Percentiles rank a stretch among this genome's conserved stretches.
phyloP scores from a whole-genome alignment of 2,329 filamentous ascomycete species.

The Scortechinia acanthostroma region DNA sequence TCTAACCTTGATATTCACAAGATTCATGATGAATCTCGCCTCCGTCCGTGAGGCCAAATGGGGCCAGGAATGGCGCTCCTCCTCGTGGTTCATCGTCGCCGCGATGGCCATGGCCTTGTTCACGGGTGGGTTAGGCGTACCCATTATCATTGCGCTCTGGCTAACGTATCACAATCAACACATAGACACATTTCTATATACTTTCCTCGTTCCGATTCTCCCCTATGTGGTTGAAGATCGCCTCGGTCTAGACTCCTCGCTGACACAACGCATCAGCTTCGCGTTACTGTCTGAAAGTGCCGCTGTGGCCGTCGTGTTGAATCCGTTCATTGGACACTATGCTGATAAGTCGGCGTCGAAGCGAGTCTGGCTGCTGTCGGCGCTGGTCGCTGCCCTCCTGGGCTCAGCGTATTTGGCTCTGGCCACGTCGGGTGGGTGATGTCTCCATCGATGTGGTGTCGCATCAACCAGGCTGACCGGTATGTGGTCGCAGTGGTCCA shows the following conservation, averaged over 20 bases:
- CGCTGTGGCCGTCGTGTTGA: slow-evolving; percentile 3
- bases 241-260: slow-evolving; percentile 10
- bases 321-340: slow-evolving; percentile 13
- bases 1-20: too few species aligned
- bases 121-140: slow-evolving; percentile 9
- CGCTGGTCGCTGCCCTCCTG: slow-evolving; percentile 14
- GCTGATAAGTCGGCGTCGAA: slow-evolving; percentile 11
- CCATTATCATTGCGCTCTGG: too few species aligned
- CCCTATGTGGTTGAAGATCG: slow-evolving; percentile 15
- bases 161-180: background rate
- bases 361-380: slow-evolving; percentile 12
- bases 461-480: slow-evolving; percentile 7
- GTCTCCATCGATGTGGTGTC: background rate
- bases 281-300: slow-evolving; percentile 14
- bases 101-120: slow-evolving; percentile 13
- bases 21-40: too few species aligned
- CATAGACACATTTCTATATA: slow-evolving; percentile 16
- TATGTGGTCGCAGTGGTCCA: slow-evolving; percentile 13
- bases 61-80: slow-evolving; percentile 13
- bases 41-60: too few species aligned
- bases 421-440: background rate
- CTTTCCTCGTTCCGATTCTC: slow-evolving; percentile 19
- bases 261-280: slow-evolving; percentile 14
- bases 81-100: slow-evolving; percentile 7
- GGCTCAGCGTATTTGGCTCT: background rate